These are phyloP conservation scores for Paecilomyces sp. DNA, from an alignment of 2,329 filamentous ascomycete genomes.

Conservation along the genomic window DNA sequence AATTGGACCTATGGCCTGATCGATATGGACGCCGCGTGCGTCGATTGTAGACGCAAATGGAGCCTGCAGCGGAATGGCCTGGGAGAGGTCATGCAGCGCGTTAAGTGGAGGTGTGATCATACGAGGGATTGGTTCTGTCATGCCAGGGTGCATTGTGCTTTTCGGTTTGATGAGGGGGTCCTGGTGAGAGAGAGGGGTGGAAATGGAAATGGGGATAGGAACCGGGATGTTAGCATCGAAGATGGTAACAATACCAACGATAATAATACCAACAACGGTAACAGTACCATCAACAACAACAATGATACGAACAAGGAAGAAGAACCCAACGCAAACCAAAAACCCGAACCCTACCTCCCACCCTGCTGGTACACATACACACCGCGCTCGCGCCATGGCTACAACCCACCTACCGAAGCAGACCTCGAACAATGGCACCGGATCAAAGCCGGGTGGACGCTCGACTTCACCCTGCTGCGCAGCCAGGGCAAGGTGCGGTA, in stretches of 20 bases:
- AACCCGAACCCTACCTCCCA: not conserved
- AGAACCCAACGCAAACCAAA: not conserved
- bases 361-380: not conserved
- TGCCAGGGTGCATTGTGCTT: not conserved
- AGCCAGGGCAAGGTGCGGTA: not conserved
- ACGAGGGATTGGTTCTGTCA: not conserved
- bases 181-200: not conserved
- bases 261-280: not conserved
- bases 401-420: not conserved
- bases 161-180: not conserved
- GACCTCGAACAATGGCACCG: not conserved
- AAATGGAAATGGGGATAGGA: not conserved
- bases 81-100: not conserved
- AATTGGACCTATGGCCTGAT: slow-evolving; percentile 1
- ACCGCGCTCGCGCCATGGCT: not conserved
- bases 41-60: not conserved
- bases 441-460: not conserved
- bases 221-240: not conserved
- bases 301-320: not conserved
- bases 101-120: not conserved
- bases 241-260: not conserved
- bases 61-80: not conserved
- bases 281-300: not conserved
- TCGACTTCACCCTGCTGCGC: not conserved
- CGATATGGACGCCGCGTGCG: not conserved